phyloP scores from a whole-genome alignment of 176 grass and related monocot species.

The Tillandsia fasciculata region DNA sequence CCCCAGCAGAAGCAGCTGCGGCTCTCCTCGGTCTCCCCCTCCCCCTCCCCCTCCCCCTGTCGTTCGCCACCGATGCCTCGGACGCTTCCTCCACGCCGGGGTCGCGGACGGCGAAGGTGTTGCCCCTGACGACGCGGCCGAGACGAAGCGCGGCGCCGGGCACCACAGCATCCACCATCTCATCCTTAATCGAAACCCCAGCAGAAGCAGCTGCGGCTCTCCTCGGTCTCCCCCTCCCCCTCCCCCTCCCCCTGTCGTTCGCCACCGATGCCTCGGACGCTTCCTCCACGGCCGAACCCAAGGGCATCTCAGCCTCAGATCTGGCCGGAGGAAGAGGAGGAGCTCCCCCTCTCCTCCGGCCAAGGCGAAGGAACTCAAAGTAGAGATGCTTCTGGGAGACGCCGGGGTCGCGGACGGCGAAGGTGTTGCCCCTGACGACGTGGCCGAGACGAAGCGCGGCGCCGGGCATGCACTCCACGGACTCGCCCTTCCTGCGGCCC shows the following conservation, averaged over 20 bases:
- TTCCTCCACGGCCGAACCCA: neutral
- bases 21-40: no score
- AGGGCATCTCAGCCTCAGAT: neutral
- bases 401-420: conserved; percentile 61
- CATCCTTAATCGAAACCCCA: conserved; percentile 6
- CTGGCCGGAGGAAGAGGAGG: conserved; percentile 13
- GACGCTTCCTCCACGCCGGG: no score
- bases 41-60: no score
- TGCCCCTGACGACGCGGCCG: no score
- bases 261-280: neutral
- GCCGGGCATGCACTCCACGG: conserved; percentile 24
- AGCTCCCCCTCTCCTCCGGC: conserved; percentile 17
- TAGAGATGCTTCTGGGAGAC: conserved; percentile 68
- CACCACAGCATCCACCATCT: no score
- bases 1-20: no score
- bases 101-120: no score
- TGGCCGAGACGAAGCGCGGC: conserved; percentile 39
- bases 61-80: no score
- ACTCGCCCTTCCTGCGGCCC: conserved; percentile 53
- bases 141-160: no score
- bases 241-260: conserved; percentile 4
- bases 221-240: neutral
- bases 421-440: conserved; percentile 47
- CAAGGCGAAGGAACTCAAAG: conserved; percentile 32
- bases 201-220: conserved; percentile 2